Conservation (phyloP, 2,329 filamentous ascomycete genomes). For the Fusarium penzigii region DNA sequence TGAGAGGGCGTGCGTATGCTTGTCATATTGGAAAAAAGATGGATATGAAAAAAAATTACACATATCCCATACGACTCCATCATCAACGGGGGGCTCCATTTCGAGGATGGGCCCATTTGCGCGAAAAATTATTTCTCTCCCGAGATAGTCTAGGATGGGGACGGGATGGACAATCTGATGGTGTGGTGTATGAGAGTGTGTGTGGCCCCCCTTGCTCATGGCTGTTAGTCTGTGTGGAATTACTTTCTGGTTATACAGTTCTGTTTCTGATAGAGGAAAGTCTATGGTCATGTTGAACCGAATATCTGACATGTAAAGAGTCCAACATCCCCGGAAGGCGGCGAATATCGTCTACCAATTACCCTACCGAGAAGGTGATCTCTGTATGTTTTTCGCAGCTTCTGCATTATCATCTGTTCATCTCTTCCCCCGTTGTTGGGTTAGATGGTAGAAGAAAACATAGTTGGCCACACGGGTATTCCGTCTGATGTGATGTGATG, state of each 20-base stretch:
- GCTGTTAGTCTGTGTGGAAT: not conserved
- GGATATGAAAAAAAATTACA: not conserved
- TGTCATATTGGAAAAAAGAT: not conserved
- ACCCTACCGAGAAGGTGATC: not conserved
- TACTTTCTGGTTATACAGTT: not conserved
- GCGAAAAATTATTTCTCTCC: conserved; percentile 23
- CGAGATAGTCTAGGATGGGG: conserved; percentile 6
- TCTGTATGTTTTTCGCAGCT: too few relatives aligned
- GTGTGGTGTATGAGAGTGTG: not conserved
- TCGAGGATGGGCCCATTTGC: conserved; percentile 22
- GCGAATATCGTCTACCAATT: not conserved
- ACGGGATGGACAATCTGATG: not conserved
- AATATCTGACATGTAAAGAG: not conserved
- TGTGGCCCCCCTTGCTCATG: not conserved
- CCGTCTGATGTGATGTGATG: not conserved
- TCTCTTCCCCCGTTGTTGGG: not conserved
- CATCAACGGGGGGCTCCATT: conserved; percentile 19
- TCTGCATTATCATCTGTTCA: not conserved
- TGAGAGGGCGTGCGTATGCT: conserved; percentile 9
- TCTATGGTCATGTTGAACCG: not conserved
- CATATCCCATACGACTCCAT: not conserved
- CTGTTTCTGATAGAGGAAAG: not conserved
- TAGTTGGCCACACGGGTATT: not conserved
- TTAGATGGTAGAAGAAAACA: not conserved
- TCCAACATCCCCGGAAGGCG: not conserved